Conservation (phyloP, 139 green algal species). For the Pseudopediastrum boryanum region DNA sequence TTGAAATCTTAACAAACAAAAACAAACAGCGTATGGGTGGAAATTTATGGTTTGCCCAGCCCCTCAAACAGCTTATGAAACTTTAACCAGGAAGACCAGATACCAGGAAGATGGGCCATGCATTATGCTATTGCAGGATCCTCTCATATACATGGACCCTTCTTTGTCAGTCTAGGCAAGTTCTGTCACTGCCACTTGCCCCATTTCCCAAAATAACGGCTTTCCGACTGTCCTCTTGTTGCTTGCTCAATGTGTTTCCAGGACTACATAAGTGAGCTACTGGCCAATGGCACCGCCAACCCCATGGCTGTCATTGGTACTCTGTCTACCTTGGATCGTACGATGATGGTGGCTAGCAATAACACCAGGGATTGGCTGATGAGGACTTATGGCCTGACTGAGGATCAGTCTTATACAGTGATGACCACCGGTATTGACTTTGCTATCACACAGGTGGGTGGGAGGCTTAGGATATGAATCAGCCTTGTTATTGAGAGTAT, state of each 20-base stretch:
- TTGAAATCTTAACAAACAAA: too few species aligned
- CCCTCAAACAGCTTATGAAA: too few species aligned
- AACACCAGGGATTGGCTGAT: neutral
- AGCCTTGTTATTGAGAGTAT: too few species aligned
- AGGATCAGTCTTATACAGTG: neutral
- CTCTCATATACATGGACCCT: too few species aligned
- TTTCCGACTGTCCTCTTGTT: neutral
- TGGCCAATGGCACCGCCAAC: neutral
- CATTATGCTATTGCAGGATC: too few species aligned
- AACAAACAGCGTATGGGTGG: too few species aligned
- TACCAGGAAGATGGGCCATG: too few species aligned
- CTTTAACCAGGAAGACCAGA: too few species aligned
- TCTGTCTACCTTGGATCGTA: neutral
- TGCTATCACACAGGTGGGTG: neutral
- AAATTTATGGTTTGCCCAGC: too few species aligned
- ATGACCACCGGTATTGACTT: neutral
- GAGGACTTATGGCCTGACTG: neutral
- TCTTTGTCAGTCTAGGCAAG: too few species aligned
- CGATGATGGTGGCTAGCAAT: neutral
- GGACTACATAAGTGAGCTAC: neutral
- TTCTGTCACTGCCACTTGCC: too few species aligned
- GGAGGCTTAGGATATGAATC: too few species aligned
- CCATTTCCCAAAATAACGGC: neutral
- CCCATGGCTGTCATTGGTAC: neutral
- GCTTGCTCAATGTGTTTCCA: neutral